These are phyloP conservation scores for Dothideomycetes sp. DNA, from an alignment of 2,329 filamentous ascomycete genomes.

Conservation along the genomic window DNA sequence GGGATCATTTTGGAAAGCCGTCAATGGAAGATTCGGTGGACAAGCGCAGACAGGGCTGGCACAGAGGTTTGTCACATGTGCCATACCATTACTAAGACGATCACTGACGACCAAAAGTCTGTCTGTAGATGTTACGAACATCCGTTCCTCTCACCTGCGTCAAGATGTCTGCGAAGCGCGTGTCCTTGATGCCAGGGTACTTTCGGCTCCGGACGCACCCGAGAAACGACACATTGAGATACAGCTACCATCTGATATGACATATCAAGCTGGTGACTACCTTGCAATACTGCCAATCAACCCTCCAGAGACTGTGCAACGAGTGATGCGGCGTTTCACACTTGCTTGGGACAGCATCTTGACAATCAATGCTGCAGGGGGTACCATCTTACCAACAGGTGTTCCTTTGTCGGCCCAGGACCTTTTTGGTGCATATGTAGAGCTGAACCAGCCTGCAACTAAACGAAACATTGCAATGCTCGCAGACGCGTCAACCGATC, in stretches of 20 bases:
- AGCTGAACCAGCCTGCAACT: slow-evolving; percentile 61
- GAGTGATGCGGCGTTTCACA: slow-evolving; percentile 53
- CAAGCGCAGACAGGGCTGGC: slow-evolving; percentile 9
- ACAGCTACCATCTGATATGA: slow-evolving; percentile 35
- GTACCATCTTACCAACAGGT: slow-evolving; percentile 55
- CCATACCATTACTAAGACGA: background rate
- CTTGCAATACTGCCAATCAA: slow-evolving; percentile 56
- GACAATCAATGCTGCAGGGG: slow-evolving; percentile 38
- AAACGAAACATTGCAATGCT: slow-evolving; percentile 47
- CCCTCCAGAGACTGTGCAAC: slow-evolving; percentile 47
- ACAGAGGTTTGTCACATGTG: background rate
- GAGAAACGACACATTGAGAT: slow-evolving; percentile 46
- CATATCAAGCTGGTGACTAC: slow-evolving; percentile 66
- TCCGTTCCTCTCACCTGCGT: slow-evolving; percentile 47
- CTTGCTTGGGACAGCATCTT: slow-evolving; percentile 55
- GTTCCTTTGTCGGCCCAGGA: slow-evolving; percentile 50
- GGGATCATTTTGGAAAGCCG: slow-evolving; percentile 41
- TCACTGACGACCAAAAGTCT: slow-evolving; percentile 25
- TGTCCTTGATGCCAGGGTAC: slow-evolving; percentile 41
- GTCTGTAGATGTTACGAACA: slow-evolving; percentile 41
- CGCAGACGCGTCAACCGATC: slow-evolving; percentile 38
- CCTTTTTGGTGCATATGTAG: slow-evolving; percentile 59
- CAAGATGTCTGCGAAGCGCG: slow-evolving; percentile 52
- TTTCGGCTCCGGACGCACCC: slow-evolving; percentile 41
- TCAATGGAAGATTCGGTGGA: slow-evolving; percentile 31